Conservation (phyloP, 2,329 filamentous ascomycete species). For the Paraphoma sp. region DNA sequence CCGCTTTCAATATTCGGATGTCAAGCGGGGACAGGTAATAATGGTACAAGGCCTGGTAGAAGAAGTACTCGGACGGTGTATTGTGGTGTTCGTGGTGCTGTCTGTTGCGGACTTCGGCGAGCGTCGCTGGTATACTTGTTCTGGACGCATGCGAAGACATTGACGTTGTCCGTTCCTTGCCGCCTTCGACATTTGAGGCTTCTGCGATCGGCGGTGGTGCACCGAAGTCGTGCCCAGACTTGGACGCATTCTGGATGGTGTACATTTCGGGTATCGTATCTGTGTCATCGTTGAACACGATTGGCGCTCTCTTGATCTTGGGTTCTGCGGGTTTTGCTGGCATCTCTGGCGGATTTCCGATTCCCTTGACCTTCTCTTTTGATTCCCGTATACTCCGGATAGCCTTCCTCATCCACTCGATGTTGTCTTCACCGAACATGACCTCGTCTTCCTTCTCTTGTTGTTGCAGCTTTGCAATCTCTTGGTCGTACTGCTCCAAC, state of each 20-base stretch:
- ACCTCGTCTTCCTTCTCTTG: slow-evolving; percentile 90
- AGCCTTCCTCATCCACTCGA: slow-evolving; percentile 86
- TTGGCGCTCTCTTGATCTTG: slow-evolving; percentile 55
- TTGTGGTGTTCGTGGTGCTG: slow-evolving; percentile 54
- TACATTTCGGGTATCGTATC: slow-evolving; percentile 61
- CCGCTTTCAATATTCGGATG: slow-evolving; percentile 88
- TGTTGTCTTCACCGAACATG: slow-evolving; percentile 87
- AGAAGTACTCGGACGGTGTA: slow-evolving; percentile 71
- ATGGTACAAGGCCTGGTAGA: slow-evolving; percentile 86
- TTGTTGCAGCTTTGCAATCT: slow-evolving; percentile 74
- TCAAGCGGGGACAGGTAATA: slow-evolving; percentile 90
- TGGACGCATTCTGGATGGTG: slow-evolving; percentile 54
- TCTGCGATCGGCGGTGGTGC: slow-evolving; percentile 15
- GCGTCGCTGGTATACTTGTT: slow-evolving; percentile 48
- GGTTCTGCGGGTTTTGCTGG: slow-evolving; percentile 59
- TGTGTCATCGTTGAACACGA: slow-evolving; percentile 56
- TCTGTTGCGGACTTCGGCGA: slow-evolving; percentile 55
- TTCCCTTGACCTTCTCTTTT: slow-evolving; percentile 75
- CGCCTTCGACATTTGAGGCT: slow-evolving; percentile 3
- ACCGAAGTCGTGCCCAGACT: slow-evolving; percentile 52
- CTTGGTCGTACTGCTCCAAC: slow-evolving; percentile 76
- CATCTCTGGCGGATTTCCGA: slow-evolving; percentile 68
- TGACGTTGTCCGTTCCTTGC: slow-evolving; percentile 34
- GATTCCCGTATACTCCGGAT: slow-evolving; percentile 74
- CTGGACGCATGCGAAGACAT: slow-evolving; percentile 39